These are phyloP conservation scores for Sambucus nigra DNA, from an alignment of 129 eudicot species.

Conservation along the genomic window DNA sequence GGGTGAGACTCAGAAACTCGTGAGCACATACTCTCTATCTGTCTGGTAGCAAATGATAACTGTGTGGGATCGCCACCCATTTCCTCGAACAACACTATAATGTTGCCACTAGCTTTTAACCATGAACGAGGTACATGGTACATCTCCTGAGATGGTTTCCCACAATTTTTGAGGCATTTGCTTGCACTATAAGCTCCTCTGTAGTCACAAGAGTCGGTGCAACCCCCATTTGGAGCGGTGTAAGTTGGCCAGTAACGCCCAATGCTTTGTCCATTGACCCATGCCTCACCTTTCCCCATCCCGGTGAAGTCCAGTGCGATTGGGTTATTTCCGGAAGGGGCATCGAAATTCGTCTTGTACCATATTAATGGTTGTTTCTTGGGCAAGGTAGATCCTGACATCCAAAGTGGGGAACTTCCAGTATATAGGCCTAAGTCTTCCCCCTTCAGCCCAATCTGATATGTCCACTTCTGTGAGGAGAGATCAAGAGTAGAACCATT, in stretches of 20 bases:
- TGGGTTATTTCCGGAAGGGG: conserved; percentile 68
- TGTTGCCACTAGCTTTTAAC: conserved; percentile 62
- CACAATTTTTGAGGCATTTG: conserved; percentile 82
- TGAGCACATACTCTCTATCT: conserved; percentile 58
- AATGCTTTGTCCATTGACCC: conserved; percentile 93
- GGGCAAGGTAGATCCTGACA: conserved; percentile 44
- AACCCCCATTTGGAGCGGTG: conserved; percentile 48
- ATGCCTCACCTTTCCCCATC: conserved; percentile 91
- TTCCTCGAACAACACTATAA: conserved; percentile 73
- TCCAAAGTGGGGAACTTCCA: conserved; percentile 77
- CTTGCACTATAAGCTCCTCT: conserved; percentile 42
- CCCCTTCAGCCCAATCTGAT: conserved; percentile 95
- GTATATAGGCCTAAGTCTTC: conserved; percentile 52
- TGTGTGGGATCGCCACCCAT: conserved; percentile 77
- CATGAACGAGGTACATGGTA: conserved; percentile 92
- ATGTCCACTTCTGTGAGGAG: conserved; percentile 75
- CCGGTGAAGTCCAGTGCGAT: conserved; percentile 75
- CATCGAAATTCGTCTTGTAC: conserved; percentile 87
- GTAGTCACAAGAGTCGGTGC: conserved; percentile 57
- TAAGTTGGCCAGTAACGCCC: conserved; percentile 96
- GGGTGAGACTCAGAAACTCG: conserved; percentile 70
- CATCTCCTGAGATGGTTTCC: conserved; percentile 80
- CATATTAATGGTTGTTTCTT: conserved; percentile 71
- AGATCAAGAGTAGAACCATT: conserved; percentile 52
- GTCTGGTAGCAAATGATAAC: conserved; percentile 51